phyloP scores from a whole-genome alignment of 768 basidiomycete genomes.

The Gymnopilus junonius region DNA sequence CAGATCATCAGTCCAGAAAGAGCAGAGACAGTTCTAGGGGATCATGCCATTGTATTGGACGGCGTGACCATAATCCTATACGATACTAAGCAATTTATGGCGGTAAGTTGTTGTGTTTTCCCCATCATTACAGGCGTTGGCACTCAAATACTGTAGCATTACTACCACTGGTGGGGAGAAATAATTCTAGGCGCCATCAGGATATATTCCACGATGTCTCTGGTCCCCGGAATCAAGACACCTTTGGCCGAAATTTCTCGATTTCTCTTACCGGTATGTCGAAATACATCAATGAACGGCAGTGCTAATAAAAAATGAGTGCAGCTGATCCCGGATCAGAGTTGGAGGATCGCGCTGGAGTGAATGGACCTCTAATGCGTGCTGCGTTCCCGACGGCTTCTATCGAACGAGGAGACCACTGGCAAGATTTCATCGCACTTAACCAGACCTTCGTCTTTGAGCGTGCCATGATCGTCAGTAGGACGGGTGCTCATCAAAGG shows the following conservation, averaged over 20 bases:
- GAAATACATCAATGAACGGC: neutral
- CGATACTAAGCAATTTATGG: conserved; percentile 29
- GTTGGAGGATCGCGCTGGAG: conserved; percentile 67
- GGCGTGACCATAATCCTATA: conserved; percentile 27
- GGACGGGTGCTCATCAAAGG: conserved; percentile 63
- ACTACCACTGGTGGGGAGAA: conserved; percentile 54
- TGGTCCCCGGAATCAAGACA: conserved; percentile 15
- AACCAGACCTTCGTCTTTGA: conserved; percentile 62
- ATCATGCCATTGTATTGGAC: conserved; percentile 19
- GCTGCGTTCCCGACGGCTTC: conserved; percentile 64
- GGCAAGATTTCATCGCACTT: conserved; percentile 59
- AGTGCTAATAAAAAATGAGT: neutral
- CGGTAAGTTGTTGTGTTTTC: conserved; percentile 14
- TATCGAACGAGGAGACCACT: conserved; percentile 63
- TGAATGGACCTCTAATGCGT: conserved; percentile 68
- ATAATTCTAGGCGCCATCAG: conserved; percentile 48
- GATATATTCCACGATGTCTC: conserved; percentile 35
- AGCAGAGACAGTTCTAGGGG: conserved; percentile 23
- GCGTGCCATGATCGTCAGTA: conserved; percentile 62
- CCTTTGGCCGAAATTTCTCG: conserved; percentile 30
- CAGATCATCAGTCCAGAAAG: conserved; percentile 26
- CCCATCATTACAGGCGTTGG: too few species aligned
- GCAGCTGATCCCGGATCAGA: neutral
- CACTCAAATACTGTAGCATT: conserved; percentile 34
- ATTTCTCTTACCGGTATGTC: conserved; percentile 40